These are phyloP conservation scores for Ascochyta fabae DNA, from an alignment of 2,329 filamentous ascomycete species.

Conservation along the genomic window DNA sequence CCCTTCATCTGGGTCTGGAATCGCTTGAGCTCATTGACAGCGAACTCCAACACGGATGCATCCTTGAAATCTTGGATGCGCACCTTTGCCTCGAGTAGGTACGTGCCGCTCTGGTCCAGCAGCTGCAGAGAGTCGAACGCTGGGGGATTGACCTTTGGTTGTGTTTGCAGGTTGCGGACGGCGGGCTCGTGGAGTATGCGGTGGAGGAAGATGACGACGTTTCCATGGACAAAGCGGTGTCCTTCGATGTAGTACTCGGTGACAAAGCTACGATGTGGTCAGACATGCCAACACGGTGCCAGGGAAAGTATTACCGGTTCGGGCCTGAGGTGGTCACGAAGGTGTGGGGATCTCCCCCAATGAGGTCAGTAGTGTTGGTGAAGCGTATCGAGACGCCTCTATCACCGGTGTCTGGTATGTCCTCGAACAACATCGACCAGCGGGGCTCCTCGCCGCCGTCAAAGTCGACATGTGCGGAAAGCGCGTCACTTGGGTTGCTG, in stretches of 20 bases:
- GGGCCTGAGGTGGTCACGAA: slow-evolving; percentile 59
- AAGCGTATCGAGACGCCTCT: slow-evolving; percentile 61
- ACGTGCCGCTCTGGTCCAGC: slow-evolving; percentile 63
- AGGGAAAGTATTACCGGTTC: slow-evolving; percentile 55
- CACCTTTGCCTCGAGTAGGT: slow-evolving; percentile 64
- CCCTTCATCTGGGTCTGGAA: slow-evolving; percentile 64
- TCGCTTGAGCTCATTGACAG: slow-evolving; percentile 60
- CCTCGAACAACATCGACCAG: slow-evolving; percentile 51
- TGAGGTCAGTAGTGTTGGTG: slow-evolving; percentile 57
- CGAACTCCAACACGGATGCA: slow-evolving; percentile 60
- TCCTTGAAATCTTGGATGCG: slow-evolving; percentile 63
- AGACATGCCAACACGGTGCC: slow-evolving; percentile 19
- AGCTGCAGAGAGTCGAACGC: slow-evolving; percentile 55
- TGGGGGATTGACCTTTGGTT: slow-evolving; percentile 50
- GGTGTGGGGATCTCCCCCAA: slow-evolving; percentile 57
- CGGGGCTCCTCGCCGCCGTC: slow-evolving; percentile 33
- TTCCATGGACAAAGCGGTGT: slow-evolving; percentile 63
- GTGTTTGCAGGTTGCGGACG: slow-evolving; percentile 40
- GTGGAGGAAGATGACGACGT: slow-evolving; percentile 63
- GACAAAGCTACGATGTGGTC: slow-evolving; percentile 55
- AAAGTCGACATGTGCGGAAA: slow-evolving; percentile 32
- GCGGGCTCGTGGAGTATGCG: slow-evolving; percentile 59
- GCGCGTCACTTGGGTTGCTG: slow-evolving; percentile 16
- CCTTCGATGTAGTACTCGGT: slow-evolving; percentile 65
- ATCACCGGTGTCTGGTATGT: slow-evolving; percentile 57